These are phyloP conservation scores for Picochlorum sp. DNA, from an alignment of 139 green algal genomes.

Conservation along the genomic window DNA sequence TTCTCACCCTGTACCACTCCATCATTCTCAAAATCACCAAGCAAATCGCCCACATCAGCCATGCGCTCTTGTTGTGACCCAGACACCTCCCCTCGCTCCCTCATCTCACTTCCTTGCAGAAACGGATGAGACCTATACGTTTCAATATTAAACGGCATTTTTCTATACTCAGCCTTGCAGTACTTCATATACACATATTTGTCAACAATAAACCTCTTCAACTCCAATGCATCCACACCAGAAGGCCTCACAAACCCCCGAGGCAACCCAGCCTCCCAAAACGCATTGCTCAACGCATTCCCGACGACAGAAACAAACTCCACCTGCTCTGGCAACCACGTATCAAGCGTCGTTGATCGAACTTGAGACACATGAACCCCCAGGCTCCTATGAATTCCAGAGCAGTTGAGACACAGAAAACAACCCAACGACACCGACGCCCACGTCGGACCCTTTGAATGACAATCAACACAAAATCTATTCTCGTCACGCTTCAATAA, in stretches of 20 bases:
- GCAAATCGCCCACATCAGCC: background rate
- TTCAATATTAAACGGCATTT: conserved; percentile 58
- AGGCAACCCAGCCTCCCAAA: conserved; percentile 78
- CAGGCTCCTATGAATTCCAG: conserved; percentile 74
- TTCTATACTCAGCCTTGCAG: conserved; percentile 15
- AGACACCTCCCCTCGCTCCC: background rate
- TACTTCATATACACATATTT: conserved; percentile 55
- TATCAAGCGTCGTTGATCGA: conserved; percentile 76
- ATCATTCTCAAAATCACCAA: background rate
- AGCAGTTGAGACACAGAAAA: conserved; percentile 88
- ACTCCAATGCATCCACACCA: conserved; percentile 56
- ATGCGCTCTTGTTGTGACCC: background rate
- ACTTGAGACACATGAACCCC: conserved; percentile 86
- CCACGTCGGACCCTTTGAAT: conserved; percentile 70
- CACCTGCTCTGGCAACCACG: conserved; percentile 87
- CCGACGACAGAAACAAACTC: conserved; percentile 74
- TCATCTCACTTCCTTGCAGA: conserved; percentile 1
- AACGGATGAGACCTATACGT: conserved; percentile 68
- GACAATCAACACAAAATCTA: conserved; percentile 71
- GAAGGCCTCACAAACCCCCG: conserved; percentile 54
- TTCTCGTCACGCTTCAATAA: conserved; percentile 75
- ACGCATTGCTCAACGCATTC: conserved; percentile 67
- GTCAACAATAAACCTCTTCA: conserved; percentile 64
- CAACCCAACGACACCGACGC: conserved; percentile 77
- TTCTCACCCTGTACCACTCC: too few species aligned